Evolutionary conservation across 2,329 filamentous ascomycete species (phyloP).

Genomic region (Stagonosporopsis cucurbitacearum): DNA sequence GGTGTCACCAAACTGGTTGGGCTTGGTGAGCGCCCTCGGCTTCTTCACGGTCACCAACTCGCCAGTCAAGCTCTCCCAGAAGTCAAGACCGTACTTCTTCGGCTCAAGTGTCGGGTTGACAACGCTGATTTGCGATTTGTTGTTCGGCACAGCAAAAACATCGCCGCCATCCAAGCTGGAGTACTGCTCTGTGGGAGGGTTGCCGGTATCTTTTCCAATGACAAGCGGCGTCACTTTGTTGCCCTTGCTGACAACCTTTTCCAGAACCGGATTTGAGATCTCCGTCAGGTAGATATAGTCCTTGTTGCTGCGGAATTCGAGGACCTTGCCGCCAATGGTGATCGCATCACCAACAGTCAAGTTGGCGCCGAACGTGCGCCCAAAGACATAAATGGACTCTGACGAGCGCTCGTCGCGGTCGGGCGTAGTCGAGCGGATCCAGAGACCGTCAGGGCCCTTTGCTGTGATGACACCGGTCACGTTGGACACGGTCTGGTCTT

Average conservation of each 20-base stretch:
- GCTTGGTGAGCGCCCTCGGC: constrained; percentile 64
- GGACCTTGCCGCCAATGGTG: constrained; percentile 64
- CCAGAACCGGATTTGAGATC: constrained; percentile 62
- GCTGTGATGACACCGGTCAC: constrained; percentile 71
- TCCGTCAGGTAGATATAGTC: constrained; percentile 70
- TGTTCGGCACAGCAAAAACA: constrained; percentile 70
- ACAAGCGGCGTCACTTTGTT: constrained; percentile 64
- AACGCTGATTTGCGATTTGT: constrained; percentile 62
- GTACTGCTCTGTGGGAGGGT: constrained; percentile 67
- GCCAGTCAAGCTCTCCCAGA: constrained; percentile 73
- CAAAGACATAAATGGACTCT: constrained; percentile 71
- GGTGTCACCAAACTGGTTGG: constrained; percentile 70
- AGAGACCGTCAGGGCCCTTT: constrained; percentile 67
- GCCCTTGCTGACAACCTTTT: constrained; percentile 60
- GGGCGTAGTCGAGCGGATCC: constrained; percentile 65
- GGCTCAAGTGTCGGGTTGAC: constrained; percentile 68
- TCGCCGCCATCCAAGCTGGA: constrained; percentile 69
- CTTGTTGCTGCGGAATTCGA: constrained; percentile 63
- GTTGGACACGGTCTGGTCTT: constrained; percentile 62
- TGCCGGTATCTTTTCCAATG: constrained; percentile 63
- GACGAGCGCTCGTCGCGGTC: constrained; percentile 65
- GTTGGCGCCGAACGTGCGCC: constrained; percentile 57
- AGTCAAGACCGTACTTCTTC: constrained; percentile 69
- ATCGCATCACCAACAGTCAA: constrained; percentile 69
- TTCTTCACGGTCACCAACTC: constrained; percentile 70